A percentile compares a stretch with the other conserved stretches of the same genome.
These are phyloP conservation scores for Xylariaceae sp. DNA, from an alignment of 2,329 filamentous ascomycete genomes.

Conservation along the genomic window DNA sequence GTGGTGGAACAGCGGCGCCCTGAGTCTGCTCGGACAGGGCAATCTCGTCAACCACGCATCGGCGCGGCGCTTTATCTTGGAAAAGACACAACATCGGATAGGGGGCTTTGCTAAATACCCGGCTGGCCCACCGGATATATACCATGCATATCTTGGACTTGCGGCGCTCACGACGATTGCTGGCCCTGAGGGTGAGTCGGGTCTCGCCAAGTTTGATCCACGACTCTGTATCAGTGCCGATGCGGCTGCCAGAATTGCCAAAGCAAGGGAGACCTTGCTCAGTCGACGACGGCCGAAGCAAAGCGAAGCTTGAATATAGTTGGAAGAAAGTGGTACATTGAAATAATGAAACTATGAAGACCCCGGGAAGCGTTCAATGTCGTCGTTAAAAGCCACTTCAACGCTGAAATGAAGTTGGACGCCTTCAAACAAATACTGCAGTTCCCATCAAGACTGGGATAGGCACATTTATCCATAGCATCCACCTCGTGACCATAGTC, in stretches of 20 bases:
- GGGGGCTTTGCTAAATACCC: conserved; percentile 75
- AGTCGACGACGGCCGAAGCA: background rate
- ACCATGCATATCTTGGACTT: conserved; percentile 85
- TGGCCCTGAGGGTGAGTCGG: conserved; percentile 44
- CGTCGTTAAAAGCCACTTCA: too few relatives aligned
- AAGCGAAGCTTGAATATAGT: background rate
- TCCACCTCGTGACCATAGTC: too few relatives aligned
- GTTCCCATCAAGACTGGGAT: too few relatives aligned
- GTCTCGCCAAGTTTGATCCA: conserved; percentile 66
- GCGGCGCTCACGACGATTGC: conserved; percentile 69
- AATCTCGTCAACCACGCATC: conserved; percentile 54
- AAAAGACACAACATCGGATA: conserved; percentile 80
- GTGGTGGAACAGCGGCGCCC: conserved; percentile 78
- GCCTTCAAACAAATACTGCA: too few relatives aligned
- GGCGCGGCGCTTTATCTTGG: conserved; percentile 72
- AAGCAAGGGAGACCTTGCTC: conserved; percentile 35
- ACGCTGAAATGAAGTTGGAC: background rate
- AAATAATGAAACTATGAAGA: background rate
- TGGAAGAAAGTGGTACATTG: background rate
- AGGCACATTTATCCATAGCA: too few relatives aligned
- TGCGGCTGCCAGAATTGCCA: conserved; percentile 45
- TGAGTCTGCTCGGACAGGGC: conserved; percentile 54
- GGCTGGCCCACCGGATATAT: conserved; percentile 67
- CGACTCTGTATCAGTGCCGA: conserved; percentile 68
- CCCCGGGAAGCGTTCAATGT: too few relatives aligned